Evolutionary conservation across 1,139 yeast genomes (phyloP), one percentile per base, ranked within the genome.

Genomic region (Kazachstania sp.): DNA sequence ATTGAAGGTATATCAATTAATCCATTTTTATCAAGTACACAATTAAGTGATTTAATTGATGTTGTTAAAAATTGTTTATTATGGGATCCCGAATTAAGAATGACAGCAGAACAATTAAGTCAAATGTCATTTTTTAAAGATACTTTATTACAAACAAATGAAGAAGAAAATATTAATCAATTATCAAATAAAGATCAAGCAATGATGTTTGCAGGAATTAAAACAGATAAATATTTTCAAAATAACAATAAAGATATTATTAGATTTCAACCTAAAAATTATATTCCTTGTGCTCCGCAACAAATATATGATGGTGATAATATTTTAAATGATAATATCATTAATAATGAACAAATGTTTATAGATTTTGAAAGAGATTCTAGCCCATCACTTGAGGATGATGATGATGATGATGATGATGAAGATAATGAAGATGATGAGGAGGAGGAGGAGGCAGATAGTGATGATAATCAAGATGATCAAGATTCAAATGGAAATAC

Each of bases 71-170:
- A 68, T 0, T 83, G 88, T 58, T 68, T 83, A 30, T 65, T 71
- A 12, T 83, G 92, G 92, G 77, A 82, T 60, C 88, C 90, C 1
- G 64, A 66, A 29, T 59, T 65, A 6, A 71, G 92, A 56, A 72
- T 76, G 1, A 71, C 73, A 45, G 79, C 74, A 3, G 69, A 67
- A 4, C 64, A 64, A 6, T 52, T 83, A 29, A 68, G 78, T 49
- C 46, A 66, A 13, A 69, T 77, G 75, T 67, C 74, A 0, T 84
- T 78, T 59, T 83, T 83, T 61, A 65, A 66, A 46, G 70, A 70
- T 19, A 71, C 80, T 1, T 58, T 68, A 32, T 37, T 34, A 61
- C 70, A 46, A 40, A 32, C 34, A 13, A 41, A 31, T 12, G 36
- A 32, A 32, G 39, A 31, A 26, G 47, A 47, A 45, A 45, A 49